A percentile compares a stretch with the other conserved stretches of the same genome.
Conservation (phyloP, 768 basidiomycete genomes). For the Polyporus arcularius region DNA sequence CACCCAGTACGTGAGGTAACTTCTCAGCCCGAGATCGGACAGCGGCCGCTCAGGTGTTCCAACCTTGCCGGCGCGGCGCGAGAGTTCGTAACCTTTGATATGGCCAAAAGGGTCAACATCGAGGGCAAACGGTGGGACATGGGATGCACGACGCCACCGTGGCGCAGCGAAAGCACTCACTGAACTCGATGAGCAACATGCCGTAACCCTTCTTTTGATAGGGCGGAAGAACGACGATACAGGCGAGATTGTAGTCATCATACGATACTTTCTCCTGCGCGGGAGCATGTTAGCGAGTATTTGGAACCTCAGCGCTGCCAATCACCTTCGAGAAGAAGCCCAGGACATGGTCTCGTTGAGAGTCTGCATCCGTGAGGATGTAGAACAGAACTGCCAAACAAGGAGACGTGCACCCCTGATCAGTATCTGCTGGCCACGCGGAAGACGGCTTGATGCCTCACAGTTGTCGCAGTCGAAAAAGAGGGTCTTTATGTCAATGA, state of each 20-base stretch:
- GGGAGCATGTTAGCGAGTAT: slow-evolving; percentile 1
- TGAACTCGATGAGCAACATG: slow-evolving; percentile 97
- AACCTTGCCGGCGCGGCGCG: slow-evolving; percentile 71
- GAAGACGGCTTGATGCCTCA: slow-evolving; percentile 36
- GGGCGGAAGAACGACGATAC: slow-evolving; percentile 94
- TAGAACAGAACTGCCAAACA: slow-evolving; percentile 80
- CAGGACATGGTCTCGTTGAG: slow-evolving; percentile 78
- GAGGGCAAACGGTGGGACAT: not conserved
- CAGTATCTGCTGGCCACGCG: not conserved
- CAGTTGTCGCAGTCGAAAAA: slow-evolving; percentile 91
- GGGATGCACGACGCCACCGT: not conserved
- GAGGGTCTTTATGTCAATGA: slow-evolving; percentile 96
- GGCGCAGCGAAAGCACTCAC: slow-evolving; percentile 45
- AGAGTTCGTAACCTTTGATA: slow-evolving; percentile 85
- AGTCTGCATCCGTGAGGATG: slow-evolving; percentile 82
- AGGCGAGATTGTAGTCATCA: slow-evolving; percentile 96
- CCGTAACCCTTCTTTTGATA: slow-evolving; percentile 90
- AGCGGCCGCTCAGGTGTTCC: slow-evolving; percentile 96
- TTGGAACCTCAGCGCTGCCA: not conserved
- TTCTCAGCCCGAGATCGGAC: slow-evolving; percentile 88
- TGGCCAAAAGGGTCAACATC: not conserved
- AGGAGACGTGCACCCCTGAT: not conserved
- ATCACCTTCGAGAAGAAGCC: slow-evolving; percentile 73
- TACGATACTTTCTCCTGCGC: slow-evolving; percentile 89
- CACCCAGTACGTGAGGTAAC: slow-evolving; percentile 90